These are phyloP conservation scores for Mrakia hoshinonis DNA, from an alignment of 768 basidiomycete genomes.

Conservation along the genomic window DNA sequence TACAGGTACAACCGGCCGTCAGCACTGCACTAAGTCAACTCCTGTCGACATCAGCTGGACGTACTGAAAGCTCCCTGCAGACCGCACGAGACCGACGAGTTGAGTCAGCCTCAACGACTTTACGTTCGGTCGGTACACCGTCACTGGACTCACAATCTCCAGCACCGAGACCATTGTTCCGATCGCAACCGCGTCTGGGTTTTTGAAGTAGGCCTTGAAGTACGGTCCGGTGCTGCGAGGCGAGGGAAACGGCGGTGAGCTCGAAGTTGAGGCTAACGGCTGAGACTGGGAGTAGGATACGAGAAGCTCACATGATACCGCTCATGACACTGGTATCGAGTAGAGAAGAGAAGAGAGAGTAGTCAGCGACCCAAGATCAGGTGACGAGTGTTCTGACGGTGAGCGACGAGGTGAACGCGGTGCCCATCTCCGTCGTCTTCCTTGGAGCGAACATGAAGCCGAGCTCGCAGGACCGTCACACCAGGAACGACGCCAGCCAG, in stretches of 20 bases:
- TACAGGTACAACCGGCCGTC: constrained; percentile 41
- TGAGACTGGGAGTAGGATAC: not conserved
- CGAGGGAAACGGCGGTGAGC: not conserved
- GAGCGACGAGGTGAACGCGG: too few species aligned
- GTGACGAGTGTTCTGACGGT: too few species aligned
- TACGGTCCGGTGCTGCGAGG: constrained; percentile 11
- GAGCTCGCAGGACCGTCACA: too few species aligned
- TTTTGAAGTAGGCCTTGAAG: constrained; percentile 15
- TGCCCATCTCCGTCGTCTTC: too few species aligned
- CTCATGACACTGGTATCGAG: constrained; percentile 10
- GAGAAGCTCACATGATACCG: constrained; percentile 19
- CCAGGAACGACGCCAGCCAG: too few species aligned
- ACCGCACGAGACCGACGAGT: not conserved
- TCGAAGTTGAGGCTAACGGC: not conserved
- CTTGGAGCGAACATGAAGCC: too few species aligned
- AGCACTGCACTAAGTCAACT: not conserved
- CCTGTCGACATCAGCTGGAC: not conserved
- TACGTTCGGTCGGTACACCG: not conserved
- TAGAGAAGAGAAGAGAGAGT: not conserved
- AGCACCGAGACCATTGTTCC: constrained; percentile 27
- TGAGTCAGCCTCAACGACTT: not conserved
- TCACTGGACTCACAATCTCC: constrained; percentile 10
- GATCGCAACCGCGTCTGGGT: constrained; percentile 17
- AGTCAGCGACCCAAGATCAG: not conserved
- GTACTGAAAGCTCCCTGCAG: not conserved